Percentiles rank a stretch among this genome's conserved stretches.
Evolutionary conservation across 2,329 filamentous ascomycete genomes (phyloP).

Genomic region (Hypoxylon sp.): DNA sequence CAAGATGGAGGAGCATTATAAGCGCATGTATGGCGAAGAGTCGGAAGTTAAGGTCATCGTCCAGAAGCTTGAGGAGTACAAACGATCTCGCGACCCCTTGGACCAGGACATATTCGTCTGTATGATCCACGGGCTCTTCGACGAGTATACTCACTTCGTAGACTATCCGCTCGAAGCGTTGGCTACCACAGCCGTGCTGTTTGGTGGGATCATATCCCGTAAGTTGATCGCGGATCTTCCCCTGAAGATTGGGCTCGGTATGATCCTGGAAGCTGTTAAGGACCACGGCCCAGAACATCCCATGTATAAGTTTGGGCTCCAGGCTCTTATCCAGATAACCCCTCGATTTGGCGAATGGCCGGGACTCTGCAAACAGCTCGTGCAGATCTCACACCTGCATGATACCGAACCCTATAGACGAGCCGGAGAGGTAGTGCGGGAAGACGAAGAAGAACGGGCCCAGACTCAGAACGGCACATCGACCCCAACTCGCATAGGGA

Average conservation of each 20-base stretch:
- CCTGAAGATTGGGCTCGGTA: conserved; percentile 90
- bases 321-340: conserved; percentile 89
- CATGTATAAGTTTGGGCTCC: conserved; percentile 98
- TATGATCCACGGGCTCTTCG: conserved; percentile 97
- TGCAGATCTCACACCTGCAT: conserved; percentile 82
- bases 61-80: conserved; percentile 83
- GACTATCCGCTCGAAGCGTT: conserved; percentile 97
- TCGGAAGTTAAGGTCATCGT: conserved; percentile 87
- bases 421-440: conserved; percentile 79
- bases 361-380: conserved; percentile 86
- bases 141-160: conserved; percentile 94
- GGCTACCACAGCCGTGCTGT: conserved; percentile 93
- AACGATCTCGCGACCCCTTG: conserved; percentile 80
- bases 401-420: conserved; percentile 85
- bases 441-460: conserved; percentile 68
- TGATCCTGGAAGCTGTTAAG: conserved; percentile 96
- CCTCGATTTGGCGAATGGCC: conserved; percentile 90
- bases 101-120: conserved; percentile 97
- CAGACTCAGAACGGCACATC: conserved; percentile 62
- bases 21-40: conserved; percentile 95
- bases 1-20: conserved; percentile 97
- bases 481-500: conserved; percentile 47
- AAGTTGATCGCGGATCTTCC: conserved; percentile 90
- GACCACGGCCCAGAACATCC: conserved; percentile 83
- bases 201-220: conserved; percentile 95